phyloP scores from a whole-genome alignment of 257 asterid species.

The Nicotiana paniculata region DNA sequence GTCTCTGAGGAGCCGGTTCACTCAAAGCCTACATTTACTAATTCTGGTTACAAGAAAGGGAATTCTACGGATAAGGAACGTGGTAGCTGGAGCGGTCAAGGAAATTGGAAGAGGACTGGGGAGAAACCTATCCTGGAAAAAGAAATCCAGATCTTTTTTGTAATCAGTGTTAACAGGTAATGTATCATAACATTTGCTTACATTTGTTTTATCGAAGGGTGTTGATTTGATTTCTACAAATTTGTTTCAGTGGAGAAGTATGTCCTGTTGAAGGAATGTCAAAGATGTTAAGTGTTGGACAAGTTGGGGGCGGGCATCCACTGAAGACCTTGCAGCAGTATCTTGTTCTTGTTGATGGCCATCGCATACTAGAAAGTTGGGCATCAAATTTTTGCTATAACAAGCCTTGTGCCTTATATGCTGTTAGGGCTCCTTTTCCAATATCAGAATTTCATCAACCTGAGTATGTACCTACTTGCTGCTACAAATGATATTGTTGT shows the following conservation, averaged over 20 bases:
- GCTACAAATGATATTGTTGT: not conserved
- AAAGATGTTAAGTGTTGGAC: conserved; percentile 73
- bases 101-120: conserved; percentile 95
- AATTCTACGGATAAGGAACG: conserved; percentile 52
- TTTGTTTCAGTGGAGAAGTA: conserved; percentile 73
- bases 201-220: not conserved
- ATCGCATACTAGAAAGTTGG: conserved; percentile 66
- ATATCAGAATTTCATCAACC: conserved; percentile 32
- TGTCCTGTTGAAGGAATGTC: conserved; percentile 45
- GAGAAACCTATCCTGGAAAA: conserved; percentile 84
- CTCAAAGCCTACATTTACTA: conserved; percentile 56
- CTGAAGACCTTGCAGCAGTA: conserved; percentile 33
- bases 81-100: conserved; percentile 81
- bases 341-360: conserved; percentile 85
- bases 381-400: conserved; percentile 68
- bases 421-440: conserved; percentile 54
- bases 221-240: not conserved
- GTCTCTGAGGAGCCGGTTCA: conserved; percentile 78
- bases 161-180: conserved; percentile 52
- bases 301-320: conserved; percentile 60
- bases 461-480: conserved; percentile 20
- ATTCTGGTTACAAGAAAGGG: conserved; percentile 48
- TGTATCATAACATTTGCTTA: not conserved
- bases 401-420: conserved; percentile 81
- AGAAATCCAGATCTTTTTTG: conserved; percentile 77